These are phyloP conservation scores for Penicillium silybi DNA, from an alignment of 495 filamentous ascomycete species.

Conservation along the genomic window DNA sequence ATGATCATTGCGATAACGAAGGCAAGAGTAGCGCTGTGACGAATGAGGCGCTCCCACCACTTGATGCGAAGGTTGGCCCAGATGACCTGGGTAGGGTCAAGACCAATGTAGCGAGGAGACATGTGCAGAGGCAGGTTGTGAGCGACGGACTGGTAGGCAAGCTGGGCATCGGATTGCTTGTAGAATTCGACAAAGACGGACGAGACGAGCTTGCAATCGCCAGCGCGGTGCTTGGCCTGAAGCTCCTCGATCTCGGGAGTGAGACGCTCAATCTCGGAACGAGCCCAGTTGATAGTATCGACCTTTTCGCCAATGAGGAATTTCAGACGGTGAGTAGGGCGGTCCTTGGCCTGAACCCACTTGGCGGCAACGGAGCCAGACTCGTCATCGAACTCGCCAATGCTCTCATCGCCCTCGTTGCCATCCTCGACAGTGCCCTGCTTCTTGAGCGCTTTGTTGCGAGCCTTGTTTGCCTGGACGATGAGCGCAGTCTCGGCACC, in stretches of 20 bases:
- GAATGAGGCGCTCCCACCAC: constrained; percentile 81
- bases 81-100: constrained; percentile 81
- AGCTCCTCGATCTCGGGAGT: constrained; percentile 74
- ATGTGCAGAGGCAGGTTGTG: constrained; percentile 91
- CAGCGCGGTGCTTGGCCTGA: constrained; percentile 68
- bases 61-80: constrained; percentile 84
- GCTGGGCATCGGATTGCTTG: constrained; percentile 76
- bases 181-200: constrained; percentile 81
- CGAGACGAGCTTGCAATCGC: constrained; percentile 59
- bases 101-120: constrained; percentile 83
- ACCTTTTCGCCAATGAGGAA: constrained; percentile 81
- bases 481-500: constrained; percentile 86
- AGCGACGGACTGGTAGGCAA: constrained; percentile 74
- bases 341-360: constrained; percentile 73
- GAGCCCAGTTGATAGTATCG: constrained; percentile 82
- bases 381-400: constrained; percentile 54
- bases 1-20: constrained; percentile 78
- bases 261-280: constrained; percentile 73
- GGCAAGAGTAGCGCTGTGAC: constrained; percentile 61
- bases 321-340: constrained; percentile 82
- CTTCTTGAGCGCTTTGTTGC: constrained; percentile 73
- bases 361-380: constrained; percentile 76
- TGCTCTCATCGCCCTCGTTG: constrained; percentile 25
- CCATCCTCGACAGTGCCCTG: constrained; percentile 49
- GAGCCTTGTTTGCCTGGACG: constrained; percentile 71